Conservation (phyloP, 306 rosid genomes). For the Cucurbita pepo region DNA sequence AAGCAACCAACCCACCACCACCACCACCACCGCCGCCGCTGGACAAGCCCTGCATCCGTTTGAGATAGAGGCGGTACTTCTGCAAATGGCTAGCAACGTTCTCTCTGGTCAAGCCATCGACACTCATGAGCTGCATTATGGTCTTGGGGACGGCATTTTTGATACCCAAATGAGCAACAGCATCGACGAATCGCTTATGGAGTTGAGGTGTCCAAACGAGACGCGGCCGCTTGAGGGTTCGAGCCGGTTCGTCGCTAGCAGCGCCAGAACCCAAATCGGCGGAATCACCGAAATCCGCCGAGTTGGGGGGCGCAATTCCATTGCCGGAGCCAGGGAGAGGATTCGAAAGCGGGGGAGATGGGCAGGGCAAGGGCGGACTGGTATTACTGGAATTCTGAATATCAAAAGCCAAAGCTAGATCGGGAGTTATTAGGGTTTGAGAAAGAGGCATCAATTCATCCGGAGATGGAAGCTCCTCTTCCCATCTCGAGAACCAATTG, state of each 20-base stretch:
- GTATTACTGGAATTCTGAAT: conserved; percentile 34
- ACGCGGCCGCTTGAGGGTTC: conserved; percentile 89
- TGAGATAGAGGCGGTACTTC: conserved; percentile 83
- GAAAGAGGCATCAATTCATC: conserved; percentile 80
- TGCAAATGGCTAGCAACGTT: conserved; percentile 94
- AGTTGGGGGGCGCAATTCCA: conserved; percentile 35
- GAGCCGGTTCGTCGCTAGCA: conserved; percentile 78
- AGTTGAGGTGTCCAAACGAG: conserved; percentile 98
- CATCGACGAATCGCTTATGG: conserved; percentile 88
- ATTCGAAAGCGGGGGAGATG: conserved; percentile 7
- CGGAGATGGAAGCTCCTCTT: conserved; percentile 65
- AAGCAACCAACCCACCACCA: conserved; percentile 15
- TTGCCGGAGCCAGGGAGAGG: conserved; percentile 23
- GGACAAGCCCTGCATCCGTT: conserved; percentile 85
- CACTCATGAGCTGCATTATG: conserved; percentile 99
- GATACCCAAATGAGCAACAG: conserved; percentile 87
- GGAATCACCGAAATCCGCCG: conserved; percentile 70
- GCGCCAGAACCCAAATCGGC: conserved; percentile 74
- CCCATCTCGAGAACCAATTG: conserved; percentile 84
- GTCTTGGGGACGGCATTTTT: conserved; percentile 96
- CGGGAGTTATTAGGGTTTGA: conserved; percentile 92
- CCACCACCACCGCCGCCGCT: conserved; percentile 26
- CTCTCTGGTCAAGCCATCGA: conserved; percentile 87
- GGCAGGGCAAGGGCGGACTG: conserved; percentile 15
- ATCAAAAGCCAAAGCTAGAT: conserved; percentile 88